These are phyloP conservation scores for Beauveria pseudobassiana DNA, from an alignment of 2,329 filamentous ascomycete species.

Conservation along the genomic window DNA sequence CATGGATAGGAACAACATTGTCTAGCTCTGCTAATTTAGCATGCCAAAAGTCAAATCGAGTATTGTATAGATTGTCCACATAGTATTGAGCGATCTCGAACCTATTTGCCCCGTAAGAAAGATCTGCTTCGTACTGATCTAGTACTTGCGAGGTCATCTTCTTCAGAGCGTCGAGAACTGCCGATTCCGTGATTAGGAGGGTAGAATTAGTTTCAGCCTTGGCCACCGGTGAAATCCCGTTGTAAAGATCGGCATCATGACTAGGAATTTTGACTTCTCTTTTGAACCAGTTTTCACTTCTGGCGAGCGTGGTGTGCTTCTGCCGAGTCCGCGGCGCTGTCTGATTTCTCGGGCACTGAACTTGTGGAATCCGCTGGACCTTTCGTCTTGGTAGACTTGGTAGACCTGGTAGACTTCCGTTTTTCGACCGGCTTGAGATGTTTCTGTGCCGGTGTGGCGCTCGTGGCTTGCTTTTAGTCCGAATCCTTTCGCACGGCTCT, in stretches of 20 bases:
- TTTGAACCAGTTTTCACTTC: not conserved
- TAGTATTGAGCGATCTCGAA: constrained; percentile 24
- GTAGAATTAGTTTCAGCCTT: not conserved
- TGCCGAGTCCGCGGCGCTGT: not conserved
- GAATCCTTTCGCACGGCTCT: not conserved
- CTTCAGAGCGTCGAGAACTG: constrained; percentile 20
- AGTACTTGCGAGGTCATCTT: constrained; percentile 20
- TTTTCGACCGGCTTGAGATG: not conserved
- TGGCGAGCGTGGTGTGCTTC: not conserved
- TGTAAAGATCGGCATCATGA: too few relatives aligned
- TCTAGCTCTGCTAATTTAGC: constrained; percentile 15
- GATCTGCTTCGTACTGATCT: constrained; percentile 27
- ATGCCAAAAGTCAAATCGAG: constrained; percentile 25
- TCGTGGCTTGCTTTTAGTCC: not conserved
- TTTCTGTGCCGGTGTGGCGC: not conserved
- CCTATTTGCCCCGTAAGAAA: constrained; percentile 17
- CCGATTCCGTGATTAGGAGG: constrained; percentile 20
- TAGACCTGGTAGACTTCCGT: too few relatives aligned
- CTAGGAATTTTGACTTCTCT: not conserved
- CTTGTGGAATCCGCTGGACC: not conserved
- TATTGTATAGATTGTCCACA: constrained; percentile 19
- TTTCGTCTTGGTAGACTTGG: not conserved
- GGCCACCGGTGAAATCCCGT: not conserved
- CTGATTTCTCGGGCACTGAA: not conserved
- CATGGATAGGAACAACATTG: not conserved